phyloP scores from a whole-genome alignment of 768 basidiomycete genomes.

The Tulasnella sp. region DNA sequence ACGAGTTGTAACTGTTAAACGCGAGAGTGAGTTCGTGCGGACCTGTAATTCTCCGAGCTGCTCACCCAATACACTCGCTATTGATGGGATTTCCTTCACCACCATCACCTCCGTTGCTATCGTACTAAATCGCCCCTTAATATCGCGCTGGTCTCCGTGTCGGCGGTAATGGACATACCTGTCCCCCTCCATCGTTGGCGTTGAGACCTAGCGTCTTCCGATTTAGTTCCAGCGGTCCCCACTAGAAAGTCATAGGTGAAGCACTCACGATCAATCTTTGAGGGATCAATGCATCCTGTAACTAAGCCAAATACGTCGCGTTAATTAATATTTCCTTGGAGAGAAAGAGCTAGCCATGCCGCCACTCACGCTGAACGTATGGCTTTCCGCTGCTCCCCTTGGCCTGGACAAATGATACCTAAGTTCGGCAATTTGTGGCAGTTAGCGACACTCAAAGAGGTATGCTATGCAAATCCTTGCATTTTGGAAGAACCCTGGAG shows the following conservation, averaged over 20 bases:
- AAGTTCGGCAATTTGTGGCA: no score
- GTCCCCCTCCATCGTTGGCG: conserved; percentile 20
- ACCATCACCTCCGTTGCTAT: conserved; percentile 23
- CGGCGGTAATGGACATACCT: not conserved
- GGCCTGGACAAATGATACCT: not conserved
- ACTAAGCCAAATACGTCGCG: not conserved
- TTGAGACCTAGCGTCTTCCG: not conserved
- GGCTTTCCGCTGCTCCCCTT: not conserved
- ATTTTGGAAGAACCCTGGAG: conserved; percentile 1
- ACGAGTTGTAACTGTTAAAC: conserved; percentile 8
- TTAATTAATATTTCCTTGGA: not conserved
- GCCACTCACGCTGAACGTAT: not conserved
- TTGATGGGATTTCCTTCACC: conserved; percentile 14
- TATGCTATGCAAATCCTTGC: not conserved
- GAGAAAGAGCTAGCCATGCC: no score
- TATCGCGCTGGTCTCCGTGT: not conserved
- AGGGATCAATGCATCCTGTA: not conserved
- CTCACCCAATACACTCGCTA: conserved; percentile 26
- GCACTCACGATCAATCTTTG: conserved; percentile 1
- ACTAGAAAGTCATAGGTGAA: not conserved
- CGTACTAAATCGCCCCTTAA: conserved; percentile 1
- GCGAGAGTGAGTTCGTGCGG: not conserved
- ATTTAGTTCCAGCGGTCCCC: not conserved
- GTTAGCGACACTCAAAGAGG: not conserved
- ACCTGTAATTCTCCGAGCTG: not conserved